Percentiles rank a stretch among this genome's conserved stretches.
Evolutionary conservation across 371 early-diverging fungal species (phyloP).

Genomic region (Mortierella sp.): DNA sequence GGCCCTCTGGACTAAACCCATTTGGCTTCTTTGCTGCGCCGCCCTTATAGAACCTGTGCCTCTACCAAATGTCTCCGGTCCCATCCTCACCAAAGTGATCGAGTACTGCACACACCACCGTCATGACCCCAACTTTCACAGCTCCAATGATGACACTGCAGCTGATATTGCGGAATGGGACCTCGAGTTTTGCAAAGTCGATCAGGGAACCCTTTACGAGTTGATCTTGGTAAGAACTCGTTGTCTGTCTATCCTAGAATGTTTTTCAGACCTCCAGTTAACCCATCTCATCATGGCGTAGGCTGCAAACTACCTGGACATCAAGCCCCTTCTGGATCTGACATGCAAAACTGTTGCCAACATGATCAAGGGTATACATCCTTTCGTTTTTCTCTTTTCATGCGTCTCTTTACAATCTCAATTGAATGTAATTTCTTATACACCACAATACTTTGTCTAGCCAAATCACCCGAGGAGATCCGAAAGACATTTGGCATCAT

Average conservation of each 20-base stretch:
- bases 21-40: neutral
- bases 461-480: constrained; percentile 88
- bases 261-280: too few species aligned
- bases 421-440: neutral
- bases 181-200: constrained; percentile 82
- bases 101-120: constrained; percentile 89
- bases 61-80: constrained; percentile 88
- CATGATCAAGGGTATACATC: constrained; percentile 78
- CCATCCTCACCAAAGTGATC: constrained; percentile 81
- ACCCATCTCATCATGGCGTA: too few species aligned
- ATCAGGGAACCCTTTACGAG: constrained; percentile 92
- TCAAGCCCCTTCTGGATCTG: constrained; percentile 84
- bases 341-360: constrained; percentile 91
- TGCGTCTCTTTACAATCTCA: neutral
- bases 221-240: constrained; percentile 66
- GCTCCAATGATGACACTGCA: constrained; percentile 55
- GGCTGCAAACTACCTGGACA: constrained; percentile 92
- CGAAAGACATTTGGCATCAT: constrained; percentile 84
- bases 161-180: constrained; percentile 86
- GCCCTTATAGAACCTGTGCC: constrained; percentile 66
- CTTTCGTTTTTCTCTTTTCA: too few species aligned
- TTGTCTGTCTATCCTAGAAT: neutral
- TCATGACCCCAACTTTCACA: constrained; percentile 65
- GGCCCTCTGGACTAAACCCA: neutral
- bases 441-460: constrained; percentile 12